Evolutionary conservation across 768 basidiomycete genomes (phyloP).

Genomic region (Serendipita vermifera): DNA sequence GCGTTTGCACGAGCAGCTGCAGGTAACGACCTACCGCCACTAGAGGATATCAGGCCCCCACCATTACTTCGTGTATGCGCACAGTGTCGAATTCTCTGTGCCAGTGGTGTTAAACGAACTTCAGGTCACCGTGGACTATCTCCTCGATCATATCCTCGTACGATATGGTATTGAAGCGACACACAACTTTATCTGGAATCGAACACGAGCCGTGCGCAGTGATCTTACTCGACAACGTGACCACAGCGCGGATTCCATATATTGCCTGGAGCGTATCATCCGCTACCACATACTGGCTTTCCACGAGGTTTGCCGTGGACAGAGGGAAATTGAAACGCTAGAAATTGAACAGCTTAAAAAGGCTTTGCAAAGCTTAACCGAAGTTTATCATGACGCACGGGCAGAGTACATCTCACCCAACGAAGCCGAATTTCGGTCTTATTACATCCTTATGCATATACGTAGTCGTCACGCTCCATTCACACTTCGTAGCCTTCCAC

Average conservation of each 20-base stretch:
- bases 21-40: constrained; percentile 82
- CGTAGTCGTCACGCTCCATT: constrained; percentile 68
- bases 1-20: constrained; percentile 84
- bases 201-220: constrained; percentile 76
- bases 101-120: background rate
- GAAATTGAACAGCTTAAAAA: constrained; percentile 89
- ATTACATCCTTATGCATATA: constrained; percentile 84
- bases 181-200: constrained; percentile 80
- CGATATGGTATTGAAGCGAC: constrained; percentile 55
- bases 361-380: constrained; percentile 81
- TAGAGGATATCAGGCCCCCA: constrained; percentile 75
- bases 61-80: constrained; percentile 54
- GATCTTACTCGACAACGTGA: constrained; percentile 92
- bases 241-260: constrained; percentile 62
- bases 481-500: constrained; percentile 46
- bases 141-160: constrained; percentile 71
- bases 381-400: constrained; percentile 79
- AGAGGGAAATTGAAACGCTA: constrained; percentile 34
- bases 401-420: constrained; percentile 55
- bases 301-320: constrained; percentile 29
- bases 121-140: constrained; percentile 80
- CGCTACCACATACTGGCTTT: constrained; percentile 84
- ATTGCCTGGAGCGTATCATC: constrained; percentile 86
- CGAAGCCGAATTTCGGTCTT: constrained; percentile 93
- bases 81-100: background rate